phyloP scores from a whole-genome alignment of 2,329 filamentous ascomycete genomes.

The Sclerotinia minor region DNA sequence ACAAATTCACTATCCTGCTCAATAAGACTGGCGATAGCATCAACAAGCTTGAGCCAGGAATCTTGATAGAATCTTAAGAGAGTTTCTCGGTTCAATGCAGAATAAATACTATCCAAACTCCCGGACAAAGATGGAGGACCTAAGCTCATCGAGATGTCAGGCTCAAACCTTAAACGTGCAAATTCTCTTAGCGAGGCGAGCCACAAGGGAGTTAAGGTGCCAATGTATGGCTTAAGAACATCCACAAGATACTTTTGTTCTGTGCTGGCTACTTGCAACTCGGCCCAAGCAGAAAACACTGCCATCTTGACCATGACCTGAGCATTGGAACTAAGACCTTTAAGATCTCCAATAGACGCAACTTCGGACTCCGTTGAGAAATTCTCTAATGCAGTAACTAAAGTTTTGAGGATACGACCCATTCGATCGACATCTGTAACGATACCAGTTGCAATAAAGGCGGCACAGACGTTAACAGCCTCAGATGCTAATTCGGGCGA shows the following conservation, averaged over 20 bases:
- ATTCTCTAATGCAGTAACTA: conserved; percentile 88
- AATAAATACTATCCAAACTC: conserved; percentile 90
- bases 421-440: conserved; percentile 98
- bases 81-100: conserved; percentile 90
- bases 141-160: conserved; percentile 89
- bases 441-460: conserved; percentile 94
- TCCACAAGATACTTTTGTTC: conserved; percentile 88
- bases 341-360: conserved; percentile 87
- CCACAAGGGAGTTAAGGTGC: conserved; percentile 89
- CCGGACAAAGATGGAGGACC: conserved; percentile 79
- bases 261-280: conserved; percentile 89
- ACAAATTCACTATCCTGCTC: conserved; percentile 98
- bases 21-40: conserved; percentile 95
- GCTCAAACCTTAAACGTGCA: conserved; percentile 89
- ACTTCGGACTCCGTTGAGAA: conserved; percentile 81
- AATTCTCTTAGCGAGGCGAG: conserved; percentile 91
- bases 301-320: conserved; percentile 99
- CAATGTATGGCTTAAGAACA: conserved; percentile 87
- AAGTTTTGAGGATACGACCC: conserved; percentile 92
- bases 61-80: conserved; percentile 95
- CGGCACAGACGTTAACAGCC: conserved; percentile 96
- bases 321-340: conserved; percentile 90
- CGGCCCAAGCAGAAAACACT: conserved; percentile 95
- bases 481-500: conserved; percentile 94
- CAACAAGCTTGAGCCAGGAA: conserved; percentile 92